A percentile compares a stretch with the other conserved stretches of the same genome.
Evolutionary conservation across 2,329 filamentous ascomycete genomes (phyloP).

Genomic region (Pseudogymnoascus sp.): DNA sequence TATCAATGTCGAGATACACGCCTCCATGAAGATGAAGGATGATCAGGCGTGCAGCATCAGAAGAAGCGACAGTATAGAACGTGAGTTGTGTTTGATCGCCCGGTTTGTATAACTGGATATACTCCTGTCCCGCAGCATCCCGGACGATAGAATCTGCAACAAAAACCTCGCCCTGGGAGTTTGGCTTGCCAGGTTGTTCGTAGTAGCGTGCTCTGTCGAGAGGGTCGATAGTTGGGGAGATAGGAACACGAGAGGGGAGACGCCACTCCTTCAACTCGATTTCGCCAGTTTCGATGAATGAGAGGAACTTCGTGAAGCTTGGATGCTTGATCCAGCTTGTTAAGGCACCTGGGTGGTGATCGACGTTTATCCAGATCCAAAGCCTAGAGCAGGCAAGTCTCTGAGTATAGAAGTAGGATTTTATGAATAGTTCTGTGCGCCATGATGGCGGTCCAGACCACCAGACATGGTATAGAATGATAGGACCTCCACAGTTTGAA

Average conservation of each 20-base stretch:
- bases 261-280: not conserved
- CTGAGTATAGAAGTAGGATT: slow-evolving; percentile 3
- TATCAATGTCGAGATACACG: not conserved
- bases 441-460: not conserved
- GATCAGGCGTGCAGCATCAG: not conserved
- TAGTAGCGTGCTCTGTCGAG: slow-evolving; percentile 1
- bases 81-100: not conserved
- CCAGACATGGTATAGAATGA: slow-evolving; percentile 4
- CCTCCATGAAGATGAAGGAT: slow-evolving; percentile 3
- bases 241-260: not conserved
- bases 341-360: not conserved
- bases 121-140: not conserved
- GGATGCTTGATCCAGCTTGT: not conserved
- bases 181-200: not conserved
- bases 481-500: not conserved
- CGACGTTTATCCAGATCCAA: not conserved
- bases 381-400: not conserved
- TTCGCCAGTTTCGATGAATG: not conserved
- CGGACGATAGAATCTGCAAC: not conserved
- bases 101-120: not conserved
- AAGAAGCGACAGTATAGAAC: not conserved
- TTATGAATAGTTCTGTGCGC: not conserved
- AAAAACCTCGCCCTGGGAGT: not conserved
- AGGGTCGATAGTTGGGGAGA: not conserved
- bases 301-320: not conserved